phyloP scores from a whole-genome alignment of 2,329 filamentous ascomycete species.

The Pezicula neosporulosa region DNA sequence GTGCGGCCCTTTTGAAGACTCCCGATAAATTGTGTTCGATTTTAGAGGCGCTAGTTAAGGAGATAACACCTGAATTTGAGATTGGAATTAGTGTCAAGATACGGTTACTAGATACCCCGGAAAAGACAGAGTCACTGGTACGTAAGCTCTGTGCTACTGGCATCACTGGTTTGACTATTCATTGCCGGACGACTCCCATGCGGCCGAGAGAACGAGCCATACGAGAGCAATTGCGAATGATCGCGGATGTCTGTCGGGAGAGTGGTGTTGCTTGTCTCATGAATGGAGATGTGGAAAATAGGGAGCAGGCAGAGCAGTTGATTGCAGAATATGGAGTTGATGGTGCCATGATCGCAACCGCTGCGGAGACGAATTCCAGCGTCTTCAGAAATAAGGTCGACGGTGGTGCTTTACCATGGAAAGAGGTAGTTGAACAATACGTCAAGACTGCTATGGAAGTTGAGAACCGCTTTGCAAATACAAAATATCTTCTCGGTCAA shows the following conservation, averaged over 20 bases:
- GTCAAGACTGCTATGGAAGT: constrained; percentile 69
- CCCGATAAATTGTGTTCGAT: constrained; percentile 84
- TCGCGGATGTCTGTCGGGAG: constrained; percentile 75
- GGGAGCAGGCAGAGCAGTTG: constrained; percentile 68
- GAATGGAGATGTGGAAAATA: constrained; percentile 84
- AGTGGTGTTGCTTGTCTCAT: constrained; percentile 89
- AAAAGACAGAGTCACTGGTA: constrained; percentile 75
- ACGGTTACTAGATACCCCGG: constrained; percentile 73
- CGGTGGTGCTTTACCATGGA: constrained; percentile 72
- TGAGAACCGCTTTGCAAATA: constrained; percentile 87
- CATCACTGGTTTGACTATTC: constrained; percentile 87
- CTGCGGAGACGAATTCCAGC: constrained; percentile 87
- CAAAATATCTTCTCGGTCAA: constrained; percentile 84
- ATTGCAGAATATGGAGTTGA: constrained; percentile 81
- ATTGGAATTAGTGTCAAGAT: constrained; percentile 99
- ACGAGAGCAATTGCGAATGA: constrained; percentile 79
- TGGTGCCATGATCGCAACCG: constrained; percentile 94
- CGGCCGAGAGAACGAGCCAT: constrained; percentile 85
- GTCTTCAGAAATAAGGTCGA: constrained; percentile 71
- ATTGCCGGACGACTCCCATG: constrained; percentile 97
- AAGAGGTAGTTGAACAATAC: constrained; percentile 74
- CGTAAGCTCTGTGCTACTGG: constrained; percentile 77
- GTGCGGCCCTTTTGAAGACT: constrained; percentile 80
- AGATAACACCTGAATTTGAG: constrained; percentile 72
- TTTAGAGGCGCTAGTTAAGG: constrained; percentile 73